Conservation (phyloP, 1,139 yeast species). For the Hanseniaspora uvarum region DNA sequence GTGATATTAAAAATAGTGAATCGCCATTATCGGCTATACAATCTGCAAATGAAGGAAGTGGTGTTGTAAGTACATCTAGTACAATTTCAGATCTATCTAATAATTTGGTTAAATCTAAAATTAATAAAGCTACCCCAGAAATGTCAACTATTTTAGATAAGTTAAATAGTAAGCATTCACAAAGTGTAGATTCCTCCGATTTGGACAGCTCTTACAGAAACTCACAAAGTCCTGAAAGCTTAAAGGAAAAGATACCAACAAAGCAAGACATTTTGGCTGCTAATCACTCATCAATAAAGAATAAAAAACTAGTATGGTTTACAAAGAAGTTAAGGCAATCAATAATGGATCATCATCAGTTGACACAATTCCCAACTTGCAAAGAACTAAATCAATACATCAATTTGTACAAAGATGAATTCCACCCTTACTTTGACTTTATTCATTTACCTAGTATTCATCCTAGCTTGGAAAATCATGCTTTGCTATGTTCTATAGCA, state of each 20-base stretch:
- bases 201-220: not conserved
- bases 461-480: conserved; percentile 54
- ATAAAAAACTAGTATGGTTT: conserved; percentile 29
- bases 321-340: conserved; percentile 44
- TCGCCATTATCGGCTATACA: not conserved
- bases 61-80: not conserved
- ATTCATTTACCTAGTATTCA: conserved; percentile 63
- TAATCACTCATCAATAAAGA: not conserved
- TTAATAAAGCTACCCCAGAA: not conserved
- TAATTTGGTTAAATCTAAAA: not conserved
- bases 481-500: conserved; percentile 70
- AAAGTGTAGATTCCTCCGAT: not conserved
- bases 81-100: not conserved
- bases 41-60: conserved; percentile 1
- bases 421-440: conserved; percentile 73
- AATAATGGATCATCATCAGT: conserved; percentile 44
- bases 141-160: conserved; percentile 7
- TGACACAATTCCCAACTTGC: conserved; percentile 57
- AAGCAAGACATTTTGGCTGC: not conserved
- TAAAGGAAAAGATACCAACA: conserved; percentile 6
- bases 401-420: conserved; percentile 59
- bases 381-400: conserved; percentile 67
- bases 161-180: conserved; percentile 4
- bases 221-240: not conserved
- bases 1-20: conserved; percentile 1